Evolutionary conservation across 768 basidiomycete genomes (phyloP).

Genomic region (Leccinum aurantiacum): DNA sequence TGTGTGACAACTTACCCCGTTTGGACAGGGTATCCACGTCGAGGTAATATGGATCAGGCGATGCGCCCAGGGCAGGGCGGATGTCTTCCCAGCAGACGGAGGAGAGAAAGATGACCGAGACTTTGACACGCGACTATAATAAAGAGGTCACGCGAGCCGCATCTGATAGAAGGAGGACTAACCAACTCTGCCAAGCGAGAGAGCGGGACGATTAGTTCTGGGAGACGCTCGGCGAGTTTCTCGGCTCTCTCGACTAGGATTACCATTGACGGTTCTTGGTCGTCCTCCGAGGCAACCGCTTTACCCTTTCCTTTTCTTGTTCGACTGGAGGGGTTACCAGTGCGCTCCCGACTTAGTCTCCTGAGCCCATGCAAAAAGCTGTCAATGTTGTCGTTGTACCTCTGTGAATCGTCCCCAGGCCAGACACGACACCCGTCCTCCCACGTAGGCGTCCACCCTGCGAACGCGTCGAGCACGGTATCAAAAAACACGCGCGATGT

Average conservation of each 20-base stretch:
- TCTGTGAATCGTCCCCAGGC: slow-evolving; percentile 39
- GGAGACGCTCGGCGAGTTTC: slow-evolving; percentile 56
- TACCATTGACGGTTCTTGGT: slow-evolving; percentile 42
- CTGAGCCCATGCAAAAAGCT: slow-evolving; percentile 66
- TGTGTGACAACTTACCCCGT: slow-evolving; percentile 45
- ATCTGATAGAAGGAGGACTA: slow-evolving; percentile 19
- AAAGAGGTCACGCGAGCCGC: slow-evolving; percentile 24
- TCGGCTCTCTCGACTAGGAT: slow-evolving; percentile 70
- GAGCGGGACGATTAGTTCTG: slow-evolving; percentile 68
- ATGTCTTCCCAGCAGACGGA: slow-evolving; percentile 70
- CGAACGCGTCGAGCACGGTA: slow-evolving; percentile 59
- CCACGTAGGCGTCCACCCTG: slow-evolving; percentile 57
- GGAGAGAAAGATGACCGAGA: slow-evolving; percentile 65
- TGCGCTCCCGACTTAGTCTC: slow-evolving; percentile 34
- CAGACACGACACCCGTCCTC: slow-evolving; percentile 61
- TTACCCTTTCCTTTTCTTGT: slow-evolving; percentile 36
- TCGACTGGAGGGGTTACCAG: slow-evolving; percentile 9
- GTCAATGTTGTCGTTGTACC: slow-evolving; percentile 68
- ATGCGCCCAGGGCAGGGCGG: slow-evolving; percentile 64
- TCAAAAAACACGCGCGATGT: slow-evolving; percentile 65
- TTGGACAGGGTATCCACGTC: slow-evolving; percentile 54
- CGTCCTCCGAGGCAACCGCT: slow-evolving; percentile 14
- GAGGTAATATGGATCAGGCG: slow-evolving; percentile 71
- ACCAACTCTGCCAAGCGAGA: slow-evolving; percentile 74
- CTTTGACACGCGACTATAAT: slow-evolving; percentile 53